A percentile compares a stretch with the other conserved stretches of the same genome.
phyloP scores from a whole-genome alignment of 352 stramenopile genomes.

The Phytopythium boreale region DNA sequence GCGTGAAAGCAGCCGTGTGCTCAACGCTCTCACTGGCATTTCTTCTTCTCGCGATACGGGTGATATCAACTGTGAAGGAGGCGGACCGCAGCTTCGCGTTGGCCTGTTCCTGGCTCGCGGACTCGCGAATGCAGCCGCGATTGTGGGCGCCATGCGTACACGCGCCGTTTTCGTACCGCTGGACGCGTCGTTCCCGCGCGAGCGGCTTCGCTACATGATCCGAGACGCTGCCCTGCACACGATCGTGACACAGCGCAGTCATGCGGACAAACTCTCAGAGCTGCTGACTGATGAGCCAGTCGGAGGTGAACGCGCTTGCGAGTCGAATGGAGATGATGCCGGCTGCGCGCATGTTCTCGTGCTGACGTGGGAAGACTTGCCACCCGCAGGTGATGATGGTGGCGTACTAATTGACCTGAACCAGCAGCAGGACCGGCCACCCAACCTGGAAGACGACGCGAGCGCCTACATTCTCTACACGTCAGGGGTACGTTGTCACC shows the following conservation, averaged over 20 bases:
- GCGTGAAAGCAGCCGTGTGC: conserved; percentile 22
- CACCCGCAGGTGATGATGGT: neutral
- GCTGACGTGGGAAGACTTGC: conserved; percentile 32
- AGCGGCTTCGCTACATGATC: conserved; percentile 51
- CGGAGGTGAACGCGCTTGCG: neutral
- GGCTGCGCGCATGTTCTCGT: conserved; percentile 7
- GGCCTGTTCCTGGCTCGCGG: conserved; percentile 42
- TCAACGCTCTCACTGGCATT: conserved; percentile 14
- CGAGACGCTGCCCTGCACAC: conserved; percentile 33
- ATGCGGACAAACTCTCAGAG: conserved; percentile 16
- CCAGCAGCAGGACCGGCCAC: neutral
- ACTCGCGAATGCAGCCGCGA: conserved; percentile 37
- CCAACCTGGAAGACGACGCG: conserved; percentile 9
- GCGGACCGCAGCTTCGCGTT: conserved; percentile 19
- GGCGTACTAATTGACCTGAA: neutral
- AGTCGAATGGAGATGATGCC: neutral
- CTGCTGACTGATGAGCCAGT: conserved; percentile 5
- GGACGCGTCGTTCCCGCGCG: conserved; percentile 40
- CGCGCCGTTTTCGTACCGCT: conserved; percentile 42
- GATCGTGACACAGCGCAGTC: conserved; percentile 36
- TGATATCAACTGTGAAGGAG: neutral
- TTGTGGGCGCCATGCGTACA: conserved; percentile 34
- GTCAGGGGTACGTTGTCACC: conserved; percentile 30
- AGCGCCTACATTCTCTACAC: conserved; percentile 73
- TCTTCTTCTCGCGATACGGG: neutral